Evolutionary conservation across 768 basidiomycete genomes (phyloP), one percentile per base, ranked within the genome.

Genomic region (Pilatotrama ljubarskyi): DNA sequence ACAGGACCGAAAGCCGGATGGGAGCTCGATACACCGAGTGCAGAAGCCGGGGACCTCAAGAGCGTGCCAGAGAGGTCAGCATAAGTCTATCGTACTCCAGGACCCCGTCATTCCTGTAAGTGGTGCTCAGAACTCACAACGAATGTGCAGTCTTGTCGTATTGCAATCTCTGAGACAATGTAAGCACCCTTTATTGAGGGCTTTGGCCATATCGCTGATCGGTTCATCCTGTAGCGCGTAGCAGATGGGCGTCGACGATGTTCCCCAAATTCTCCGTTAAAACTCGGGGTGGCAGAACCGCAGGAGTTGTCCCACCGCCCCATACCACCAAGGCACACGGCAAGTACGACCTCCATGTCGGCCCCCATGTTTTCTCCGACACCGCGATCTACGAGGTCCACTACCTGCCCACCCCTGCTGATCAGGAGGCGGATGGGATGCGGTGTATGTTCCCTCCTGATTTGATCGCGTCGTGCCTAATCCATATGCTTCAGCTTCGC

Each of bases 241-340:
- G 90, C 24, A 82, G 80, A 71, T 91, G 88, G 88, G 73, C 92
- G 15, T 76, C 80, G 22, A 70, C 74, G 14, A 82, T 79, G 15
- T 90, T 92, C 62, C 84, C 86, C 24, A 87, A 84, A 67, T 92
- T 91, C 69, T 88, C 87, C 20, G 81, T 80, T 55, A 88, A 84
- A 64, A 73, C 81, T 48, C 82, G 87, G 17, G 82, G 81, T 42
- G 81, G 80, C 56, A 88, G 86, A 66, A 75, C 76, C n/a, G 69
- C 78, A 0, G 79, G 82, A 51, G 74, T 79, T 20, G 69, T 75
- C 24, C 84, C 84, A 40, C 87, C 87, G 2, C 84, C 87, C 0
- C 88, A 91, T 68, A 86, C 82, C 1, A 81, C 86, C 55, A 83
- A 84, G 64, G 78, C 77, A 32, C 78, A 86, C 36, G 90, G 89